Percentiles rank a stretch among this genome's conserved stretches.
Conservation (phyloP, 352 stramenopile genomes). For the Pythium volutum region DNA sequence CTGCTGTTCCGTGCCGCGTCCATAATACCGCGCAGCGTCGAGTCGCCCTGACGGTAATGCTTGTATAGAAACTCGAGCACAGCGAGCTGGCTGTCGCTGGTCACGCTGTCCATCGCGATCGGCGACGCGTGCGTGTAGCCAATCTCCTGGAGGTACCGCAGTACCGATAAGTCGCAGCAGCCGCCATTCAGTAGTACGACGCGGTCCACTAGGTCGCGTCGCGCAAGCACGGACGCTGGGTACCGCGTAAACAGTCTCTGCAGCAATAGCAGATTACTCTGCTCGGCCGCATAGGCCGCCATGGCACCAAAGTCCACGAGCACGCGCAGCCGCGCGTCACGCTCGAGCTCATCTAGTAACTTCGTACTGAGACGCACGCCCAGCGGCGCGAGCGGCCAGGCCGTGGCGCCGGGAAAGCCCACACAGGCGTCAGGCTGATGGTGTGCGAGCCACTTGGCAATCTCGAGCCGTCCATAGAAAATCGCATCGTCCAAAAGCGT, state of each 20-base stretch:
- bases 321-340: background rate
- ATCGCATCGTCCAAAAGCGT: conserved; percentile 8
- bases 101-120: conserved; percentile 8
- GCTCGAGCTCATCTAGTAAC: background rate
- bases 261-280: background rate
- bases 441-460: conserved; percentile 3
- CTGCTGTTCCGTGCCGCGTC: background rate
- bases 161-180: background rate
- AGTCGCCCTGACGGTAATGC: conserved; percentile 1
- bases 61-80: conserved; percentile 1
- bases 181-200: background rate
- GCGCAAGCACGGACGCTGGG: background rate
- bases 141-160: background rate
- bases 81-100: background rate
- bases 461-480: conserved; percentile 6
- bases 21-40: background rate
- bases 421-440: background rate
- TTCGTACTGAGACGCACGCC: background rate
- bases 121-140: conserved; percentile 6
- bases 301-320: conserved; percentile 7
- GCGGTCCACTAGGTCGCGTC: conserved; percentile 3
- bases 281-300: conserved; percentile 3
- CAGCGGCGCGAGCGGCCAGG: background rate
- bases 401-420: background rate
- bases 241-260: background rate